Evolutionary conservation across 805 yeast genomes (phyloP).

Genomic region (Wickerhamiella musiphila): DNA sequence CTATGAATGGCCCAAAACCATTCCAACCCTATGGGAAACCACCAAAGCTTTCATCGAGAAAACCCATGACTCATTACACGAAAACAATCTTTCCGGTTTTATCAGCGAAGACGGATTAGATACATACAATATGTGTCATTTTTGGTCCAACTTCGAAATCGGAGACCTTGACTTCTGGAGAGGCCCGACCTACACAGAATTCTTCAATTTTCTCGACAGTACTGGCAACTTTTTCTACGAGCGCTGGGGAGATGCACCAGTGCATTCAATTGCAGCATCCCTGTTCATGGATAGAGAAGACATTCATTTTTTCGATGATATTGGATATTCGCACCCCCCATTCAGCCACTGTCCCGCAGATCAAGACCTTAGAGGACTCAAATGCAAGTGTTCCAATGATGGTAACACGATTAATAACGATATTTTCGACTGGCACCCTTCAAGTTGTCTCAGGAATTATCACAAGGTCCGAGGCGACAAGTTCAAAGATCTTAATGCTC

Average conservation of each 20-base stretch:
- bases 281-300: slow-evolving; percentile 40
- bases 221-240: slow-evolving; percentile 79
- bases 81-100: slow-evolving; percentile 42
- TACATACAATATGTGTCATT: slow-evolving; percentile 69
- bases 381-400: slow-evolving; percentile 34
- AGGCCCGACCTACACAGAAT: slow-evolving; percentile 45
- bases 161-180: slow-evolving; percentile 62
- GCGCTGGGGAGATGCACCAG: slow-evolving; percentile 94
- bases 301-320: slow-evolving; percentile 61
- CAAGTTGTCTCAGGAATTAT: slow-evolving; percentile 19
- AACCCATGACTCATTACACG: slow-evolving; percentile 43
- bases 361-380: slow-evolving; percentile 22
- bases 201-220: slow-evolving; percentile 48
- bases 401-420: slow-evolving; percentile 9
- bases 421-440: slow-evolving; percentile 20
- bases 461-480: slow-evolving; percentile 10
- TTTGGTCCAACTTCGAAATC: slow-evolving; percentile 77
- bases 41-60: slow-evolving; percentile 41
- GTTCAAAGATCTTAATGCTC: no score
- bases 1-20: slow-evolving; percentile 68
- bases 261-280: slow-evolving; percentile 56
- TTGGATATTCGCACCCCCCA: slow-evolving; percentile 66
- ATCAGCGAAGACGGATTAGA: slow-evolving; percentile 36
- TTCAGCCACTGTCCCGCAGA: slow-evolving; percentile 35
- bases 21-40: slow-evolving; percentile 68